phyloP scores from a whole-genome alignment of 2,329 filamentous ascomycete species.

The Zymoseptoria tritici region DNA sequence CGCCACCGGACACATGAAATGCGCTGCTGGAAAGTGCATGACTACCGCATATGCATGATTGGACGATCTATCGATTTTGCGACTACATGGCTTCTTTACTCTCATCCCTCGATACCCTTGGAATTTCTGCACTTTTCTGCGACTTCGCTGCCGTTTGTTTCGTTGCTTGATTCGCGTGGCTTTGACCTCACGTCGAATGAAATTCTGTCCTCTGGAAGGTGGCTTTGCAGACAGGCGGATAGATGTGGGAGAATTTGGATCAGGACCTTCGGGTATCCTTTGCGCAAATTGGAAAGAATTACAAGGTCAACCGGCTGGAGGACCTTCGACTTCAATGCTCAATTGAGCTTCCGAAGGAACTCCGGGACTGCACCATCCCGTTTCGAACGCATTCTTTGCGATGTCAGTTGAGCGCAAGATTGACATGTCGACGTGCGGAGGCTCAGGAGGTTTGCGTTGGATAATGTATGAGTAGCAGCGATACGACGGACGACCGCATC shows the following conservation, averaged over 20 bases:
- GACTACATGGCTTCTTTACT: neutral
- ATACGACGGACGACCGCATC: neutral
- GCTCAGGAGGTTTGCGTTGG: neutral
- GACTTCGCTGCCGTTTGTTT: neutral
- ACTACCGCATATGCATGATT: neutral
- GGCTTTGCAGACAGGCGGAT: neutral
- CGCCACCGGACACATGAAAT: neutral
- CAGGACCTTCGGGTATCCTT: neutral
- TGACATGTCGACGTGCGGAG: no score
- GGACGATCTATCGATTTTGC: neutral
- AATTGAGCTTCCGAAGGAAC: no score
- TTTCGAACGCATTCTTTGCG: no score
- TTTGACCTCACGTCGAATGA: neutral
- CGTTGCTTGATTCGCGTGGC: neutral
- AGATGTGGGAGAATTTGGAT: neutral
- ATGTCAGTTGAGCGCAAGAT: no score
- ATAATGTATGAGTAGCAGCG: neutral
- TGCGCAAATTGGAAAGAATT: neutral
- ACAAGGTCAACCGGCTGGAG: neutral
- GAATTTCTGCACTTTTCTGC: neutral
- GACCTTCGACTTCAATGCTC: neutral
- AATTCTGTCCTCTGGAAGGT: neutral
- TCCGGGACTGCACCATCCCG: no score
- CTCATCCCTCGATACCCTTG: neutral
- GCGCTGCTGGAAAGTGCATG: neutral